Evolutionary conservation across 129 eudicot genomes (phyloP).

Genomic region (Helianthus annuus): DNA sequence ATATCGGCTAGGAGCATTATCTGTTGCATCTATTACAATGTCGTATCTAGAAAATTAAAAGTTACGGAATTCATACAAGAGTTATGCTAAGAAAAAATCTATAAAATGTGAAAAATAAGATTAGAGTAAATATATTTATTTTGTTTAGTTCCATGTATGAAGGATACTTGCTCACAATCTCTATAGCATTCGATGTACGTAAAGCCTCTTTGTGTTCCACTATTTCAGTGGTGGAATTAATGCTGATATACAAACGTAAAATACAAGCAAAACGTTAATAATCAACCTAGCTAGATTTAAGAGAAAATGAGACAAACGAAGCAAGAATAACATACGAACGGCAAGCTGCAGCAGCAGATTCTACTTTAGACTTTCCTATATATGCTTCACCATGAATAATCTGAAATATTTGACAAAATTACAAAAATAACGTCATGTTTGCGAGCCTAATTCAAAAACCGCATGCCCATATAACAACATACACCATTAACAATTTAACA

Average conservation of each 20-base stretch:
- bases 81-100: background rate
- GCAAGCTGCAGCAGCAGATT: slow-evolving; percentile 98
- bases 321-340: slow-evolving; percentile 63
- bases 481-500: background rate
- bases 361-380: slow-evolving; percentile 89
- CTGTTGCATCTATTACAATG: slow-evolving; percentile 92
- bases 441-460: background rate
- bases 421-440: slow-evolving; percentile 7
- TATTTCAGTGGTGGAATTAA: slow-evolving; percentile 74
- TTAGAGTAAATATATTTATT: background rate
- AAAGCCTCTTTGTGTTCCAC: slow-evolving; percentile 87
- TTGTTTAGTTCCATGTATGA: background rate
- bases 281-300: background rate
- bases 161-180: slow-evolving; percentile 92
- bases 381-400: slow-evolving; percentile 88
- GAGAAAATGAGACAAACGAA: background rate
- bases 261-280: background rate
- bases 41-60: slow-evolving; percentile 64
- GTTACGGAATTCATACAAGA: slow-evolving; percentile 40
- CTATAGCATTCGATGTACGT: slow-evolving; percentile 89
- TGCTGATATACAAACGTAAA: slow-evolving; percentile 41
- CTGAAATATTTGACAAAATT: slow-evolving; percentile 35
- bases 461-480: background rate
- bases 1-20: slow-evolving; percentile 93
- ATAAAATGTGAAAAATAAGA: background rate